Evolutionary conservation across 2,329 filamentous ascomycete species (phyloP).

Genomic region (Erysiphe pulchra): DNA sequence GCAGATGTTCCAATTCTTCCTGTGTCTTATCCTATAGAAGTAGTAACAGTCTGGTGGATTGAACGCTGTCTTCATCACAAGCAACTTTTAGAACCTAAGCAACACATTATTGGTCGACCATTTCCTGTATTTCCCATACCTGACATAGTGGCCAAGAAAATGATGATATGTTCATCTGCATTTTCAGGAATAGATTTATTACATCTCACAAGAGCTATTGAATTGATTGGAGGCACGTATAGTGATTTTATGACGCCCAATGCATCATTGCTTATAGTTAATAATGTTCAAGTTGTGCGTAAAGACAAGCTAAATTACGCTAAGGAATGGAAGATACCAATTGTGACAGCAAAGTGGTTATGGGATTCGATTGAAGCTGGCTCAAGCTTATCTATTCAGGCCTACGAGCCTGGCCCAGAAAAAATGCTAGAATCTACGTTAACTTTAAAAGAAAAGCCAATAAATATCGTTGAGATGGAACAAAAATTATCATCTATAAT

Average conservation of each 20-base stretch:
- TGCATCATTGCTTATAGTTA: conserved; percentile 48
- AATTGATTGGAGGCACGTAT: conserved; percentile 56
- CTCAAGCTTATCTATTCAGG: conserved; percentile 20
- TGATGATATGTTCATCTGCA: conserved; percentile 56
- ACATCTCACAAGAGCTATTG: conserved; percentile 55
- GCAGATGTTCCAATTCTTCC: conserved; percentile 10
- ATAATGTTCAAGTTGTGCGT: conserved; percentile 22
- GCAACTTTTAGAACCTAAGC: conserved; percentile 37
- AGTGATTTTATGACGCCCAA: conserved; percentile 48
- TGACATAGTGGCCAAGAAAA: conserved; percentile 30
- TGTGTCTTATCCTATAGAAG: conserved; percentile 16
- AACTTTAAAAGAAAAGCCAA: not conserved
- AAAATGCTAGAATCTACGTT: conserved; percentile 3
- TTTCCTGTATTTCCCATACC: conserved; percentile 43
- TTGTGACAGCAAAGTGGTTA: conserved; percentile 65
- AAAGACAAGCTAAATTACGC: conserved; percentile 62
- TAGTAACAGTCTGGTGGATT: conserved; percentile 78
- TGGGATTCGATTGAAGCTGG: conserved; percentile 50
- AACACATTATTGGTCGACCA: conserved; percentile 51
- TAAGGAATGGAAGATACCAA: conserved; percentile 46
- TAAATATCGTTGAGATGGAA: not conserved
- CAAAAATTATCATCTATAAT: too few relatives aligned
- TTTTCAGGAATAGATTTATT: conserved; percentile 67
- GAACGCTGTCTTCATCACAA: conserved; percentile 69
- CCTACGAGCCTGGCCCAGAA: conserved; percentile 17